phyloP scores from a whole-genome alignment of 257 asterid species.

The Gentiana macrophylla region DNA sequence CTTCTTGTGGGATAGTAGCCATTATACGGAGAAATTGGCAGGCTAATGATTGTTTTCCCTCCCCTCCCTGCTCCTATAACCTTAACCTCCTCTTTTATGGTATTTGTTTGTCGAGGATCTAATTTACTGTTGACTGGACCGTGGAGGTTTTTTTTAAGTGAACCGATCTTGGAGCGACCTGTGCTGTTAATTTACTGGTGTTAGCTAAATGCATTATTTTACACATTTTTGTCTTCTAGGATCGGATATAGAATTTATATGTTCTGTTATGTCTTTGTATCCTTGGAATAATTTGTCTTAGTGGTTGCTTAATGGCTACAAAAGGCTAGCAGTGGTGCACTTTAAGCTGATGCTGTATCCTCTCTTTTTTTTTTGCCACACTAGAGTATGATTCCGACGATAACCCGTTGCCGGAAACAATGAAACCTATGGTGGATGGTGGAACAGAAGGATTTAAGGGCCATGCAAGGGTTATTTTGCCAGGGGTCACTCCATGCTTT shows the following conservation, averaged over 20 bases:
- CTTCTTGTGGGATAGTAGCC: no score
- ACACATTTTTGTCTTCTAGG: not conserved
- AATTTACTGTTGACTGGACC: no score
- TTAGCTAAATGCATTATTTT: not conserved
- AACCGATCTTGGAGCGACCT: not conserved
- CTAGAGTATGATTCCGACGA: constrained; percentile 78
- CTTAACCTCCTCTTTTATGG: no score
- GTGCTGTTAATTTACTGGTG: not conserved
- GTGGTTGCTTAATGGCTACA: not conserved
- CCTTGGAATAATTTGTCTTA: not conserved
- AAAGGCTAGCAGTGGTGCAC: not conserved
- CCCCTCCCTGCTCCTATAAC: no score
- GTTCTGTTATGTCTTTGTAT: not conserved
- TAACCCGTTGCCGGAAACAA: constrained; percentile 60
- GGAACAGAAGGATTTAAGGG: constrained; percentile 99
- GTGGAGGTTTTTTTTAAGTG: no score
- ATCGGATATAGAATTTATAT: no score
- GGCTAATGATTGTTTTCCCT: no score
- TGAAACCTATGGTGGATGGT: constrained; percentile 98
- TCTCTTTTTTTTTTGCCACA: constrained; percentile 6
- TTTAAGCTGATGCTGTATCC: constrained; percentile 1
- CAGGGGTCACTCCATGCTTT: constrained; percentile 94
- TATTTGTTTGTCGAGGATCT: no score
- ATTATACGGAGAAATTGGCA: no score
- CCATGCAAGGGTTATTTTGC: constrained; percentile 92